Base-by-base conservation (phyloP, 345 rosid genomes). In the Linum trigynum region DNA sequence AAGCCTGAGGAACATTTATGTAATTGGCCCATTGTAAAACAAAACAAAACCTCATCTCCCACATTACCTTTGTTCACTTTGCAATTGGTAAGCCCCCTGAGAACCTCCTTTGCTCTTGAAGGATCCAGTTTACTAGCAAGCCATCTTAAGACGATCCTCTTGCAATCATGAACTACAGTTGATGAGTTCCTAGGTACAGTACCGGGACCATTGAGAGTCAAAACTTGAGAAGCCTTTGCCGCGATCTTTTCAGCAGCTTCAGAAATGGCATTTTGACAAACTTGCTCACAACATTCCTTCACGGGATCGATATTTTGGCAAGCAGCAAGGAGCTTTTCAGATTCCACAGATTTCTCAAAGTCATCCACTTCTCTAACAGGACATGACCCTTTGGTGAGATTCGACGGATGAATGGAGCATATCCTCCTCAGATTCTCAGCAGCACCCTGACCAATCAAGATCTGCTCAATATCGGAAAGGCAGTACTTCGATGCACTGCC, bases 61-160 rank as follows among this genome's bases (percentile, higher is more conserved):
- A 58, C 75, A 76, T 76, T 63, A 94, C 99, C 95, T 80, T 76
- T 83, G 67, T 94, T 94, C 51, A 90, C 84, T 41, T 86, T 83
- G 82, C 99, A 94, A 76, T 86, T 88, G 10, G 97, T 83, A 72
- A 94, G 74, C 55, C 86, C 83, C 81, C 99, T 81, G 38, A 88
- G 90, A 71, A 88, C 84, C 75, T 85, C 83, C 78, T 86, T 90
- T 38, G 90, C 90, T 16, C 45, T 79, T 42, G 79, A 74, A 77
- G 79, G 76, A 40, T 78, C 86, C 9, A 92, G 83, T 71, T 88
- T 88, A 74, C 95, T 82, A 55, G 95, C 86, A 48, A 92, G 76
- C 97, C 97, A 90, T n/a, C 97, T 88, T 14, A 82, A 76, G 43
- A 85, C 95, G 36, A 94, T 69, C 57, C 67, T 81, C 75, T 75